These are phyloP conservation scores for Piloderma croceum DNA, from an alignment of 768 basidiomycete genomes.

Conservation along the genomic window DNA sequence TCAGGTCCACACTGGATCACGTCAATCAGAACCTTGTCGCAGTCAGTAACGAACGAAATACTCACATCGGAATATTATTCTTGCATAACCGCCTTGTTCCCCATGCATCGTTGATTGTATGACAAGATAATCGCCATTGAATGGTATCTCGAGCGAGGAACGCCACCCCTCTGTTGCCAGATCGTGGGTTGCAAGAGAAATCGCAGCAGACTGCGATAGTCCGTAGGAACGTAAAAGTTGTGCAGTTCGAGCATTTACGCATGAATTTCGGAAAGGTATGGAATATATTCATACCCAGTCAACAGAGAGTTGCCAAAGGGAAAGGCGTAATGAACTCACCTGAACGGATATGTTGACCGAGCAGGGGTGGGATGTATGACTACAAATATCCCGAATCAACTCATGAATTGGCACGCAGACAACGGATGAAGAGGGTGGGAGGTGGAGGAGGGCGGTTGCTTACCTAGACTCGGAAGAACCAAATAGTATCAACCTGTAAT, in stretches of 20 bases:
- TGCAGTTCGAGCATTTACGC: conserved; percentile 93
- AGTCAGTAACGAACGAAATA: conserved; percentile 10
- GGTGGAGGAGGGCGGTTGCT: conserved; percentile 10
- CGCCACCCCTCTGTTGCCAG: conserved; percentile 90
- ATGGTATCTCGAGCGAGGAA: conserved; percentile 73
- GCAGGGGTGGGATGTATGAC: conserved; percentile 87
- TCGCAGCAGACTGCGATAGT: conserved; percentile 75
- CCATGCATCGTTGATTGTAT: conserved; percentile 83
- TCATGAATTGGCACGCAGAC: neutral
- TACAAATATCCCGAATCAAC: conserved; percentile 22
- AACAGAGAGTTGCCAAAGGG: neutral
- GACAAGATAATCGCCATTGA: conserved; percentile 85
- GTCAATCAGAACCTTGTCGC: neutral
- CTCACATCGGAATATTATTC: conserved; percentile 69
- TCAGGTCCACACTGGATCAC: conserved; percentile 49
- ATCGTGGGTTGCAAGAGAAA: conserved; percentile 78
- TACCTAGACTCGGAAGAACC: conserved; percentile 93
- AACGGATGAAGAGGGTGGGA: too few relatives aligned
- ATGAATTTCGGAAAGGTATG: conserved; percentile 94
- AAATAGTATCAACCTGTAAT: conserved; percentile 92
- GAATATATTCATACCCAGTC: conserved; percentile 78
- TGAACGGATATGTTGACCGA: conserved; percentile 76
- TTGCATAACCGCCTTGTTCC: conserved; percentile 88
- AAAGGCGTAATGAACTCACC: conserved; percentile 86
- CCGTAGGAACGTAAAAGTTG: conserved; percentile 49